Percentiles rank a stretch among this genome's conserved stretches.
Conservation (phyloP, 352 stramenopile species). For the Chrysophaeum taylorii region DNA sequence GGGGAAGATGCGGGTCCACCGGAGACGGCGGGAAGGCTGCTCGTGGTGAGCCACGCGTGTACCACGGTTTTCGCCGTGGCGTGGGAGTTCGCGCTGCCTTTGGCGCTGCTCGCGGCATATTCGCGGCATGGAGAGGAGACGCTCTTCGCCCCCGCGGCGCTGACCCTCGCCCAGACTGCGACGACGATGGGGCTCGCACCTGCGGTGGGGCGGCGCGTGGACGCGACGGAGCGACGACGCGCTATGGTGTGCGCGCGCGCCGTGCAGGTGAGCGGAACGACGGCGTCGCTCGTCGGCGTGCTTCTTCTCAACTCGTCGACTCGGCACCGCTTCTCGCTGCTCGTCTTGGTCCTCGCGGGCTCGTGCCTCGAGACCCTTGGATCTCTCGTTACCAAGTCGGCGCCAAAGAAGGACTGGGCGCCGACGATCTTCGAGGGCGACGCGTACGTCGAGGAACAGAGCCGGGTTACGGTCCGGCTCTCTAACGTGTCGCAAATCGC, state of each 20-base stretch:
- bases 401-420: slow-evolving; percentile 32
- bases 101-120: slow-evolving; percentile 16
- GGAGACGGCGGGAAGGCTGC: too few species aligned
- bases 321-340: neutral
- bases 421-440: slow-evolving; percentile 19
- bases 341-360: slow-evolving; percentile 20
- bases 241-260: slow-evolving; percentile 17
- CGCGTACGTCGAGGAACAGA: neutral
- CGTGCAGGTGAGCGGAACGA: slow-evolving; percentile 22
- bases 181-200: slow-evolving; percentile 15
- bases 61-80: neutral
- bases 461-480: neutral
- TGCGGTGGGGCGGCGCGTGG: slow-evolving; percentile 16
- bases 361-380: slow-evolving; percentile 24
- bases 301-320: neutral
- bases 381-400: slow-evolving; percentile 17
- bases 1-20: too few species aligned
- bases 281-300: neutral
- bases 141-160: slow-evolving; percentile 22
- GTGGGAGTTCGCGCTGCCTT: slow-evolving; percentile 27
- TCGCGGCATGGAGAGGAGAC: slow-evolving; percentile 12
- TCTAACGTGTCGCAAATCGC: neutral
- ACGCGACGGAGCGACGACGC: slow-evolving; percentile 20
- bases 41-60: neutral
- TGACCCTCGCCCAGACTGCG: slow-evolving; percentile 16